Conservation (phyloP, 768 basidiomycete genomes). For the Lepiota brunneoincarnata region DNA sequence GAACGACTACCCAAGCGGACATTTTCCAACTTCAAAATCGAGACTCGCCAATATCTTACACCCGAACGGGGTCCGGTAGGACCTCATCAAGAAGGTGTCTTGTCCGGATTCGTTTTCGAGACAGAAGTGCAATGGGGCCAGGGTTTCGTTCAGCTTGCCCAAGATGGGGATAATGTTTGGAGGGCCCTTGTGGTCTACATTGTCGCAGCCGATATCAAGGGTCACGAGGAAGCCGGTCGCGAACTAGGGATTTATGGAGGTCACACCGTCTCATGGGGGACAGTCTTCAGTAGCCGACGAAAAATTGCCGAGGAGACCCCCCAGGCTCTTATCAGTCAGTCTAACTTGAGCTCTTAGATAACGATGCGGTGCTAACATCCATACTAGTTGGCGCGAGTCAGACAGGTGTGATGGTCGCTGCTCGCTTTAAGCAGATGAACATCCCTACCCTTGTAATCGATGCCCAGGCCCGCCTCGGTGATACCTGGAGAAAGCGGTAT, state of each 20-base stretch:
- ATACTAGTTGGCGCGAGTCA: constrained; percentile 6
- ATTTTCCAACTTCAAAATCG: constrained; percentile 7
- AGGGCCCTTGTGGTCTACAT: constrained; percentile 5
- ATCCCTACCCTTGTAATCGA: constrained; percentile 8
- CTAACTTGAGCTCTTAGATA: background rate
- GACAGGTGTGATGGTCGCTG: background rate
- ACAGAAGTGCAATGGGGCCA: constrained; percentile 8
- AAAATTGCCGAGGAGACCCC: constrained; percentile 3
- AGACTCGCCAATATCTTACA: background rate
- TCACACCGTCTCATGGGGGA: constrained; percentile 1
- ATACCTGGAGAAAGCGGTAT: constrained; percentile 8
- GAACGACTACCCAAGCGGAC: background rate
- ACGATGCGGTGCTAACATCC: background rate
- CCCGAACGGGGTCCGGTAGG: background rate
- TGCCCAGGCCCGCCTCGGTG: background rate
- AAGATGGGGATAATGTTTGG: constrained; percentile 5
- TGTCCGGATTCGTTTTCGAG: constrained; percentile 8
- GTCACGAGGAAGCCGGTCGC: background rate
- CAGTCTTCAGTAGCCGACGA: background rate
- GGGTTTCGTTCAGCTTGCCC: constrained; percentile 1
- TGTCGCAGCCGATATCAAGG: constrained; percentile 1
- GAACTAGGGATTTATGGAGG: constrained; percentile 5
- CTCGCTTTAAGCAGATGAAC: constrained; percentile 10
- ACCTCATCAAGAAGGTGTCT: background rate
- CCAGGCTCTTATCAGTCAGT: constrained; percentile 5